Evolutionary conservation across 2,329 filamentous ascomycete species (phyloP).

Genomic region (Beauveria sp.): DNA sequence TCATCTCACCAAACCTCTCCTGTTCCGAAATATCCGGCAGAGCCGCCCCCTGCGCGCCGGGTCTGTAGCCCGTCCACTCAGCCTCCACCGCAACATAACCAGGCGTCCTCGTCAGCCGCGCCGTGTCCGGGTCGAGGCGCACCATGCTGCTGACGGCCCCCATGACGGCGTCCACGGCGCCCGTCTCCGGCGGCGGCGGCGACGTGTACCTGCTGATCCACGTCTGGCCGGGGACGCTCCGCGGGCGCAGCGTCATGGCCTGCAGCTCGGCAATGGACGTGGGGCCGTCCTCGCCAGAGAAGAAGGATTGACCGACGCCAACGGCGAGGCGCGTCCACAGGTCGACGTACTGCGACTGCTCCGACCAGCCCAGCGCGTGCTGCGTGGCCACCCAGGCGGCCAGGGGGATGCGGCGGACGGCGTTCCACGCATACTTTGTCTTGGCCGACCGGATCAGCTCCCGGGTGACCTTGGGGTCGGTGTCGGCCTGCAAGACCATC

Average conservation of each 20-base stretch:
- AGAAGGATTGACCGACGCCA: slow-evolving; percentile 60
- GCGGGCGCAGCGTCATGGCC: slow-evolving; percentile 51
- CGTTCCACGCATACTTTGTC: slow-evolving; percentile 3
- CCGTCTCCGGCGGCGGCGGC: slow-evolving; percentile 48
- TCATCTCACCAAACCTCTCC: slow-evolving; percentile 58
- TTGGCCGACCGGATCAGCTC: slow-evolving; percentile 1
- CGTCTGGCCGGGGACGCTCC: slow-evolving; percentile 66
- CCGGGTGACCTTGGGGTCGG: slow-evolving; percentile 12
- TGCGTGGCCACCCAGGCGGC: slow-evolving; percentile 53
- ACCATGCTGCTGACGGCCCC: slow-evolving; percentile 38
- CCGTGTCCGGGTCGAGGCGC: slow-evolving; percentile 8
- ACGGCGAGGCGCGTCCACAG: slow-evolving; percentile 67
- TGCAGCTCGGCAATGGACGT: slow-evolving; percentile 56
- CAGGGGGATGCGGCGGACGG: slow-evolving; percentile 33
- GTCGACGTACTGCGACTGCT: slow-evolving; percentile 69
- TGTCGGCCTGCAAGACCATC: slow-evolving; percentile 7
- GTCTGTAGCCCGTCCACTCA: slow-evolving; percentile 69
- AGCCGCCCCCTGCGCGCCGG: slow-evolving; percentile 39
- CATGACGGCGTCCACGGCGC: slow-evolving; percentile 49
- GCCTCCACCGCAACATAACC: slow-evolving; percentile 52
- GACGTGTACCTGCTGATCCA: slow-evolving; percentile 72
- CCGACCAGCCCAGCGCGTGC: slow-evolving; percentile 60
- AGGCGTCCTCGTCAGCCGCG: slow-evolving; percentile 32
- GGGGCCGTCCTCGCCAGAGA: slow-evolving; percentile 36
- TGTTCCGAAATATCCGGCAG: slow-evolving; percentile 52